These are phyloP conservation scores for Kluyveromyces nonfermentans DNA, from an alignment of 805 yeast species.

Conservation along the genomic window DNA sequence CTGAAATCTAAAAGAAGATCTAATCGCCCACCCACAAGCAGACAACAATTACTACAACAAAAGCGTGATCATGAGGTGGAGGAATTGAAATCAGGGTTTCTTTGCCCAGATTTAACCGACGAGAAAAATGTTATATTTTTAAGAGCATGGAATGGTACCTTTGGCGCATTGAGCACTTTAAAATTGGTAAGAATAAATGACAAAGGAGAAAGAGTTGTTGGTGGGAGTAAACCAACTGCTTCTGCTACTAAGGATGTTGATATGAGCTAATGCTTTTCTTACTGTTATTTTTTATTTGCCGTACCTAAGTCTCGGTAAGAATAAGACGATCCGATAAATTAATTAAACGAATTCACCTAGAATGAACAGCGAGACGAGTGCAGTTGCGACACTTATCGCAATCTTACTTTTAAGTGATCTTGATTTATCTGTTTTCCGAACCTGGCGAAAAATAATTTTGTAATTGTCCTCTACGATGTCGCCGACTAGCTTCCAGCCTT, in stretches of 20 bases:
- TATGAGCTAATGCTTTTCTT: conserved; percentile 9
- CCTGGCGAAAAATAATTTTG: conserved; percentile 15
- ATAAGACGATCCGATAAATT: not conserved
- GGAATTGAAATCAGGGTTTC: conserved; percentile 59
- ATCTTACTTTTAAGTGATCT: not conserved
- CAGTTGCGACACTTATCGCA: not conserved
- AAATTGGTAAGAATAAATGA: conserved; percentile 34
- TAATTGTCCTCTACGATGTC: conserved; percentile 14
- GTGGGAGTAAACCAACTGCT: conserved; percentile 10
- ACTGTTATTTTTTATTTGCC: no score
- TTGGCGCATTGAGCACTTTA: conserved; percentile 65
- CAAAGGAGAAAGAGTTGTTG: conserved; percentile 20
- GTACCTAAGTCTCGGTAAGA: not conserved
- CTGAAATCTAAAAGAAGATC: conserved; percentile 59
- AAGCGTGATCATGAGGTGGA: conserved; percentile 51
- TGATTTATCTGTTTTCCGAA: not conserved
- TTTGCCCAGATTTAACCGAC: conserved; percentile 64
- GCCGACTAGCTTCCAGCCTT: conserved; percentile 24
- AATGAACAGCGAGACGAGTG: not conserved
- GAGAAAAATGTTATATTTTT: conserved; percentile 47
- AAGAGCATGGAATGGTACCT: conserved; percentile 71
- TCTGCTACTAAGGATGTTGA: conserved; percentile 12
- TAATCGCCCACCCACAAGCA: conserved; percentile 75
- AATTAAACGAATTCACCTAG: not conserved
- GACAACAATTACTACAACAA: conserved; percentile 58